Evolutionary conservation across 768 basidiomycete species (phyloP), one percentile per base, ranked within the genome.

Genomic region (Leccinum pellstonianum): DNA sequence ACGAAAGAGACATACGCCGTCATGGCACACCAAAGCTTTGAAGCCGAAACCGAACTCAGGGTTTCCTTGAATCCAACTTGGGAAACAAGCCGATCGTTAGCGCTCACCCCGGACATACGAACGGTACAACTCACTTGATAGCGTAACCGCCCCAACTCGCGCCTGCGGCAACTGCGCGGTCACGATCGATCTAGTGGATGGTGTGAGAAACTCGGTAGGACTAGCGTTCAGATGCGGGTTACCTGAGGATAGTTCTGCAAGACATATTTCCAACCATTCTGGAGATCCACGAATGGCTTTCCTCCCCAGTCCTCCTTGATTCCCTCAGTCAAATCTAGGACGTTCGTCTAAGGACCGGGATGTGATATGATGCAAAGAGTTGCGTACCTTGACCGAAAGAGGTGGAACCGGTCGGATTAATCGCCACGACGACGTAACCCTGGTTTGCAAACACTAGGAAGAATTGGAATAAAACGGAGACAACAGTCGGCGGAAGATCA

Each of bases 391-490:
- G 94, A 4, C 94, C 95, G 65, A 95, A 97, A 0, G 91, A 88
- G 4, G 96, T 98, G 29, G 89, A 91, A 9, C 96, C 96, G 0
- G 95, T 96, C 3, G 96, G 96, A 70, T 98, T 98, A 66, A 97
- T 87, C 31, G 88, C 80, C 43, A 97, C 81, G 11, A 86, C 83
- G 66, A 96, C 87, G 74, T 98, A 99, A 0, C 96, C 94, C 69
- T 93, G 90, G 66, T 86, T 84, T 11, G 93, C 85, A 65, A 93
- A 95, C 10, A 90, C 86, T 90, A 37, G 25, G 12, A 31, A n/a
- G 58, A 38, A 58, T 58, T 15, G 43, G 52, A 38, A 31, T 50
- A 14, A 37, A 8, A 11, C 2, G 21, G 33, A 46, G 41, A 35
- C 19, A 37, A 1, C 1, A 48, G 8, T n/a, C 37, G 51, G 50